Evolutionary conservation across 2,329 filamentous ascomycete genomes (phyloP).

Genomic region (Sporothrix euskadiensis): DNA sequence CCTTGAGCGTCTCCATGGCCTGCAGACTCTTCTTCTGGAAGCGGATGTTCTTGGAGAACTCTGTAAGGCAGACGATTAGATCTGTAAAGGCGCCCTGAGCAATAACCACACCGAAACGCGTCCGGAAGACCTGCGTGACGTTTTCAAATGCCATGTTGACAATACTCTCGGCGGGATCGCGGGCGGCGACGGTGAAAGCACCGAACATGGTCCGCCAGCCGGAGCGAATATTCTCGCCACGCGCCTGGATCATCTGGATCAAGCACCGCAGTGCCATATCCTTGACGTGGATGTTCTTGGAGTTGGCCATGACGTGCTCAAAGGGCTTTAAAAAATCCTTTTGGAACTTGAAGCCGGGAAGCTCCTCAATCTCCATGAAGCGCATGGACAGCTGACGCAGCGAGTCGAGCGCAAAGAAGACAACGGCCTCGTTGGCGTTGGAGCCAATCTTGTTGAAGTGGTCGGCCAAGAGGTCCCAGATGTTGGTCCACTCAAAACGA

Average conservation of each 20-base stretch:
- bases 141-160: conserved; percentile 97
- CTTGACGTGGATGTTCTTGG: conserved; percentile 86
- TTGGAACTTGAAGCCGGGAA: conserved; percentile 99
- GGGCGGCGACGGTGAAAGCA: conserved; percentile 92
- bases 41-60: conserved; percentile 97
- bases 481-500: conserved; percentile 95
- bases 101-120: conserved; percentile 92
- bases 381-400: conserved; percentile 95
- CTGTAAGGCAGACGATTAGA: conserved; percentile 90
- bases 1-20: conserved; percentile 92
- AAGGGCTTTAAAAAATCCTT: conserved; percentile 99
- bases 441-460: conserved; percentile 99
- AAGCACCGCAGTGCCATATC: conserved; percentile 95
- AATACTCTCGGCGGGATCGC: conserved; percentile 90
- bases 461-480: conserved; percentile 96
- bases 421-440: conserved; percentile 92
- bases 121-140: conserved; percentile 92
- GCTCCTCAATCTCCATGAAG: conserved; percentile 96
- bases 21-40: conserved; percentile 99
- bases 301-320: conserved; percentile 95
- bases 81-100: conserved; percentile 96
- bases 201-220: conserved; percentile 99
- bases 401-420: conserved; percentile 96
- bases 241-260: conserved; percentile 98
- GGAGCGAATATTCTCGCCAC: conserved; percentile 93